Conservation (phyloP, 495 filamentous ascomycete species). For the Penicillium arizonense region DNA sequence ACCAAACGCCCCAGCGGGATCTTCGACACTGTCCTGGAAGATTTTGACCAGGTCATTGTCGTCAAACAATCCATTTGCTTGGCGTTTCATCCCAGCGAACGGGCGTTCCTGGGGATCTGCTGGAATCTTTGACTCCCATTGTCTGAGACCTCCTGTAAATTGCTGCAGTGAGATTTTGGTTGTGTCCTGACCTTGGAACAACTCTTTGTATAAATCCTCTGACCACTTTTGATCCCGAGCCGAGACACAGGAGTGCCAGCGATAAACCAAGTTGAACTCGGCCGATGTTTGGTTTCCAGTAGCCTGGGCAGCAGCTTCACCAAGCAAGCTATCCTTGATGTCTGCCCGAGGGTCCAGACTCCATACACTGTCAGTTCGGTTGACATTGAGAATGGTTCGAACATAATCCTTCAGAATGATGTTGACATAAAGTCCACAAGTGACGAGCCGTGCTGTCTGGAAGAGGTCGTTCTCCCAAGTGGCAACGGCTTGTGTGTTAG, state of each 20-base stretch:
- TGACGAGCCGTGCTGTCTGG: slow-evolving; percentile 70
- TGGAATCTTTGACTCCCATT: slow-evolving; percentile 57
- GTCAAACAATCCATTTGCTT: slow-evolving; percentile 56
- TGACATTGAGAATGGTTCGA: slow-evolving; percentile 75
- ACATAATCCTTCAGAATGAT: slow-evolving; percentile 78
- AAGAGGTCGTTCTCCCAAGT: slow-evolving; percentile 77
- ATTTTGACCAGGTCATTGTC: slow-evolving; percentile 71
- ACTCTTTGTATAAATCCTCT: slow-evolving; percentile 56
- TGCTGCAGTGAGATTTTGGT: slow-evolving; percentile 51
- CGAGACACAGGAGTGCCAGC: slow-evolving; percentile 79
- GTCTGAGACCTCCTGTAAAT: slow-evolving; percentile 56
- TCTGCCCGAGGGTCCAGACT: slow-evolving; percentile 71
- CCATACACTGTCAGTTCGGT: slow-evolving; percentile 69
- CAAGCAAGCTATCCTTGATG: slow-evolving; percentile 38
- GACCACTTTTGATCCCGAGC: slow-evolving; percentile 74
- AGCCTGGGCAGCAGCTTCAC: slow-evolving; percentile 34
- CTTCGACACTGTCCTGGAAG: slow-evolving; percentile 63
- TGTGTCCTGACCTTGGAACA: slow-evolving; percentile 58
- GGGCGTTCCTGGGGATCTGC: slow-evolving; percentile 62
- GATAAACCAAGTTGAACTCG: slow-evolving; percentile 75
- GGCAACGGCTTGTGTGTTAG: slow-evolving; percentile 49
- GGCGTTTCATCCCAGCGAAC: slow-evolving; percentile 62
- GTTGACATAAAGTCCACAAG: slow-evolving; percentile 76
- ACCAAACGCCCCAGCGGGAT: slow-evolving; percentile 59
- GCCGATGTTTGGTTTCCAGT: slow-evolving; percentile 74